phyloP scores from a whole-genome alignment of 164 flowering plant genomes.

The Buxus sempervirens region DNA sequence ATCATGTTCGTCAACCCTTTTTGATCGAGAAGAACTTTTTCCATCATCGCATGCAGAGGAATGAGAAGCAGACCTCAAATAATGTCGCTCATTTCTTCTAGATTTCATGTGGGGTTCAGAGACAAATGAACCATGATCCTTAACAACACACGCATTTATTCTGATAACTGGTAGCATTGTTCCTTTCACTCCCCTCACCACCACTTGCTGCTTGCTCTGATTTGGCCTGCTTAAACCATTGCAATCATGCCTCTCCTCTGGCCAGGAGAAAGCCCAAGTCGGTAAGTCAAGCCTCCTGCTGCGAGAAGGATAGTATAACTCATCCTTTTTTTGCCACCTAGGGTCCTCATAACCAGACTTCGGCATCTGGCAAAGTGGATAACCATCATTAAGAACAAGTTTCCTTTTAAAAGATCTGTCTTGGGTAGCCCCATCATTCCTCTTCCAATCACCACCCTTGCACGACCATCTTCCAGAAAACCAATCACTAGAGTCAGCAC shows the following conservation, averaged over 20 bases:
- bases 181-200: constrained; percentile 62
- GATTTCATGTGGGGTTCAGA: constrained; percentile 58
- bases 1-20: constrained; percentile 32
- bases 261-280: constrained; percentile 72
- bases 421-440: constrained; percentile 64
- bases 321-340: constrained; percentile 74
- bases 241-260: constrained; percentile 67
- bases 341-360: constrained; percentile 89
- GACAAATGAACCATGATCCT: constrained; percentile 67
- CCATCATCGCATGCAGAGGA: constrained; percentile 42
- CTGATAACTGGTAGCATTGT: constrained; percentile 73
- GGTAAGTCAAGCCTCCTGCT: constrained; percentile 79
- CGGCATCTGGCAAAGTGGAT: constrained; percentile 83
- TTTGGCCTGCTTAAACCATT: constrained; percentile 30
- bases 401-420: constrained; percentile 64
- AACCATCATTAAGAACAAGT: constrained; percentile 82
- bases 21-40: constrained; percentile 46
- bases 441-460: constrained; percentile 97
- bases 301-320: constrained; percentile 66
- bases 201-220: constrained; percentile 42
- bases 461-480: constrained; percentile 79
- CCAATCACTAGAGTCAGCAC: constrained; percentile 47
- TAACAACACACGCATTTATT: constrained; percentile 92
- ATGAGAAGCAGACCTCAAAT: constrained; percentile 47
- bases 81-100: constrained; percentile 56